Conservation (phyloP, 2,329 filamentous ascomycete species). For the Alternaria ventricosa region DNA sequence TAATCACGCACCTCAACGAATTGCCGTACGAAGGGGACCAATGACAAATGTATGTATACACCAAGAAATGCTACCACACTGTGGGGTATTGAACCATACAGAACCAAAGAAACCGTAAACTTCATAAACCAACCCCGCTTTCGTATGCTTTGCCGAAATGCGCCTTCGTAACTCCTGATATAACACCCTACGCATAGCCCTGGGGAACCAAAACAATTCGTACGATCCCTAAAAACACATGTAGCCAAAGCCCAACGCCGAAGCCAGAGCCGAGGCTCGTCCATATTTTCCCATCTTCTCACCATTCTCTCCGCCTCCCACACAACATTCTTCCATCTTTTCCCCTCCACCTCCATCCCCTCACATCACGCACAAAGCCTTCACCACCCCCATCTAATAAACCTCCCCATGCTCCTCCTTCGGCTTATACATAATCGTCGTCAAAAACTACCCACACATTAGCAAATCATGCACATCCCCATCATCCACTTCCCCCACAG, state of each 20-base stretch:
- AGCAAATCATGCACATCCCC: background rate
- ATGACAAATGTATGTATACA: background rate
- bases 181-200: background rate
- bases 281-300: background rate
- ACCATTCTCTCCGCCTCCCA: background rate
- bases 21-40: no score
- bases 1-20: background rate
- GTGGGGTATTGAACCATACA: background rate
- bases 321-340: background rate
- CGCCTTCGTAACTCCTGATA: background rate
- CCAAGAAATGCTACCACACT: background rate
- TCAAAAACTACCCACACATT: constrained; percentile 75
- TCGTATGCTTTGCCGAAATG: background rate
- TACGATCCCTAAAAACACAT: background rate
- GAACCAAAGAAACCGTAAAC: background rate
- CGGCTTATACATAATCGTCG: constrained; percentile 96
- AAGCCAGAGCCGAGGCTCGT: background rate
- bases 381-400: background rate
- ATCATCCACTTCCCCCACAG: constrained; percentile 11
- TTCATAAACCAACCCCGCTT: background rate
- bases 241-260: background rate
- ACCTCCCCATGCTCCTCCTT: constrained; percentile 57
- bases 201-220: no score
- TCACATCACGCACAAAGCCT: background rate
- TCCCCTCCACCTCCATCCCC: background rate